Percentiles rank a stretch among this genome's conserved stretches.
phyloP scores from a whole-genome alignment of 2,329 filamentous ascomycete species.

The Meredithiella fracta region DNA sequence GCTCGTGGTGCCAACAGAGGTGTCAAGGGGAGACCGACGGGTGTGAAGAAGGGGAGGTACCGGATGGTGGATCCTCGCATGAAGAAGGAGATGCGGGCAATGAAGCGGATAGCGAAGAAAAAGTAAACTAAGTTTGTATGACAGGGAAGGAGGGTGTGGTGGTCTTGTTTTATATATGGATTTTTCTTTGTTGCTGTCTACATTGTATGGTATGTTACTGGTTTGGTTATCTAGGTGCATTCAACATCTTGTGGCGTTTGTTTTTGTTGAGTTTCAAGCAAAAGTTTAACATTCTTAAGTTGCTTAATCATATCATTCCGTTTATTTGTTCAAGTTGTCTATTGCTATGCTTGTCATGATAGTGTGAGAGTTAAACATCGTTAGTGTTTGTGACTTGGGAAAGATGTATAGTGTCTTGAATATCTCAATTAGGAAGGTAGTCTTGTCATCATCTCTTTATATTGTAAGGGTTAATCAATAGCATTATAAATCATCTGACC shows the following conservation, averaged over 20 bases:
- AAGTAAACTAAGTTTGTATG: conserved; percentile 25
- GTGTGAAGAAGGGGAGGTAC: conserved; percentile 77
- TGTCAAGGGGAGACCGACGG: conserved; percentile 70
- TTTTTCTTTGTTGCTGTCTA: conserved; percentile 12
- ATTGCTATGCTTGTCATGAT: too few relatives aligned
- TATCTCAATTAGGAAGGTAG: neutral
- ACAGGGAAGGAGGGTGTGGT: conserved; percentile 14
- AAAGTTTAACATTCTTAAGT: conserved; percentile 12
- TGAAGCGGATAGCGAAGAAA: conserved; percentile 65
- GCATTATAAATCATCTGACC: neutral
- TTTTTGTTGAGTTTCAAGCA: conserved; percentile 8
- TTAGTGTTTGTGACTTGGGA: too few relatives aligned
- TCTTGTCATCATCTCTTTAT: neutral
- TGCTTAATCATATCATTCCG: neutral
- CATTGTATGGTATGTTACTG: conserved; percentile 1
- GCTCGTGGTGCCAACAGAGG: conserved; percentile 72
- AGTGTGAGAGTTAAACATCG: too few relatives aligned
- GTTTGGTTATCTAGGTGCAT: neutral
- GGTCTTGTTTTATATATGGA: conserved; percentile 13
- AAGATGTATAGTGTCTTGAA: neutral
- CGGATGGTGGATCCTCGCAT: conserved; percentile 90
- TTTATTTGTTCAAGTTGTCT: neutral
- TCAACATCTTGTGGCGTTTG: conserved; percentile 13
- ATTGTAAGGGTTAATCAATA: conserved; percentile 8
- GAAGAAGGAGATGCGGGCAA: conserved; percentile 87